phyloP scores from a whole-genome alignment of 768 basidiomycete genomes.

The Naganishia kalamii region DNA sequence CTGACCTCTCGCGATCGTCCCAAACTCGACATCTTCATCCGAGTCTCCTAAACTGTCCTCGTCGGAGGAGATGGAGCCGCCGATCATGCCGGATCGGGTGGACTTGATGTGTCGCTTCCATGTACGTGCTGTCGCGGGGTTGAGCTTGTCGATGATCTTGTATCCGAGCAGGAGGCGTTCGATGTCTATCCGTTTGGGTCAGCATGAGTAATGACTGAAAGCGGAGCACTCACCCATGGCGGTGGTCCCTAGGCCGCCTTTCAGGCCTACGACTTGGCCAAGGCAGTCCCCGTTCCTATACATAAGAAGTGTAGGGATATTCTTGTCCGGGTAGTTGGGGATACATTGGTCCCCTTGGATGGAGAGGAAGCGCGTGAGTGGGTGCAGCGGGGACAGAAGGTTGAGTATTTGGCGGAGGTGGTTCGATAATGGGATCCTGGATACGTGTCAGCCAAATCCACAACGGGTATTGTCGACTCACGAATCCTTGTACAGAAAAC shows the following conservation, averaged over 20 bases:
- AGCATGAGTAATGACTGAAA: background rate
- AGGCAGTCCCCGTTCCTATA: slow-evolving; percentile 88
- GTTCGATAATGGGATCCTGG: slow-evolving; percentile 72
- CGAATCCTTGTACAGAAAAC: slow-evolving; percentile 93
- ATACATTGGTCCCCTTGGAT: slow-evolving; percentile 94
- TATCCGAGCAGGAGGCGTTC: slow-evolving; percentile 52
- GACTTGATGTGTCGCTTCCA: slow-evolving; percentile 30
- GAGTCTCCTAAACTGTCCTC: slow-evolving; percentile 48
- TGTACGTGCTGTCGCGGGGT: slow-evolving; percentile 50
- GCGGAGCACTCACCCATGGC: slow-evolving; percentile 59
- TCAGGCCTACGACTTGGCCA: slow-evolving; percentile 63
- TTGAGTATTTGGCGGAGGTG: slow-evolving; percentile 65
- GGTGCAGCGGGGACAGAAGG: slow-evolving; percentile 70
- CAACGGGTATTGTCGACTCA: slow-evolving; percentile 49
- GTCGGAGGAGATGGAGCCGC: slow-evolving; percentile 37
- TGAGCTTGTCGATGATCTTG: slow-evolving; percentile 56
- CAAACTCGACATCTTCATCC: slow-evolving; percentile 49
- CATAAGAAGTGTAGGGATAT: slow-evolving; percentile 83
- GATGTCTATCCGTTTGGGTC: slow-evolving; percentile 28
- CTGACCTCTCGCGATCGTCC: slow-evolving; percentile 52
- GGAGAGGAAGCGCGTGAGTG: slow-evolving; percentile 89
- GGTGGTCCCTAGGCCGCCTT: slow-evolving; percentile 55
- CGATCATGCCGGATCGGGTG: slow-evolving; percentile 2
- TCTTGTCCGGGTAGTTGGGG: slow-evolving; percentile 84
- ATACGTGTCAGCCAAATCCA: background rate